These are phyloP conservation scores for Meredithiella fracta DNA, from an alignment of 2,329 filamentous ascomycete species.

Conservation along the genomic window DNA sequence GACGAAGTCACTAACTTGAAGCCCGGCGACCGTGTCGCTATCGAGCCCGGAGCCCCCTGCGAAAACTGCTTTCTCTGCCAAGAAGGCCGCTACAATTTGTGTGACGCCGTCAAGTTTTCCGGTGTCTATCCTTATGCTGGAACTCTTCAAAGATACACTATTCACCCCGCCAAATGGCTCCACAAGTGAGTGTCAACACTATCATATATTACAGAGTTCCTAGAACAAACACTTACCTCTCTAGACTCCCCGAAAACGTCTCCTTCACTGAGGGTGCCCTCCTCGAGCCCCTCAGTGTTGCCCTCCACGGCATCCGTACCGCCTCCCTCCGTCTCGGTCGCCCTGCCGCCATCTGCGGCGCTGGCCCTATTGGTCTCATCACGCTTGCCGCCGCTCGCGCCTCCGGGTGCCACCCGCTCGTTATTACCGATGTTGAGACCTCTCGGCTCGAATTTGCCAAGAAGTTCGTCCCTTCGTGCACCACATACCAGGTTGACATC, in stretches of 20 bases:
- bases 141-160: conserved; percentile 44
- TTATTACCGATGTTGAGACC: conserved; percentile 41
- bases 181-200: conserved; percentile 33
- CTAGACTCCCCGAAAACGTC: conserved; percentile 42
- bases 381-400: conserved; percentile 46
- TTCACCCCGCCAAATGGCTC: conserved; percentile 43
- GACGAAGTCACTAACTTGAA: conserved; percentile 35
- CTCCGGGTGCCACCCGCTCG: conserved; percentile 41
- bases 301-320: conserved; percentile 43
- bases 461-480: conserved; percentile 35
- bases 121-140: conserved; percentile 45
- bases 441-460: conserved; percentile 32
- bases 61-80: conserved; percentile 41
- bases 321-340: conserved; percentile 35
- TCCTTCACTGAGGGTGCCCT: conserved; percentile 44
- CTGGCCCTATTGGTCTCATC: conserved; percentile 45
- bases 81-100: conserved; percentile 47
- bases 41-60: conserved; percentile 52
- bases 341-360: conserved; percentile 46
- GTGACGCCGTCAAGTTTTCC: conserved; percentile 44
- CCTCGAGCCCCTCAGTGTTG: conserved; percentile 45
- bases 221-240: neutral
- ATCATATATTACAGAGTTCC: neutral
- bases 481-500: conserved; percentile 36
- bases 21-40: conserved; percentile 44